Evolutionary conservation across 1,284 basidiomycete species (phyloP), one percentile per base, ranked within the genome.

Genomic region (Ganoderma lingzhi): DNA sequence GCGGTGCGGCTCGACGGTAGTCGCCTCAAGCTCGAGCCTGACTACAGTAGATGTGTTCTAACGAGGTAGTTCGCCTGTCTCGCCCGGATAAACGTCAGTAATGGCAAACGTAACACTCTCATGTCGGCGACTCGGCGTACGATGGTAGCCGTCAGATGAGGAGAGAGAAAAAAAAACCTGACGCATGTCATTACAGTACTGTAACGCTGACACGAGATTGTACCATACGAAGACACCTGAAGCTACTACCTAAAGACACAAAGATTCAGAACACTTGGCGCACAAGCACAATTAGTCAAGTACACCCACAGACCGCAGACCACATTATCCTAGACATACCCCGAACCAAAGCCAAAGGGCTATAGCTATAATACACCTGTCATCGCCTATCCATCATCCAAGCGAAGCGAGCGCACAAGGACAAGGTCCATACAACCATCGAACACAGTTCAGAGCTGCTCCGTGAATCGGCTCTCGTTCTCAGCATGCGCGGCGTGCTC

Each of bases 401-500:
- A 51, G 23, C 23, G 9, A 28, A 51, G 23, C 23, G 9, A 28
- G 12, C 6, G 6, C 42, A n/a, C 23, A 51, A 28, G 23, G 23
- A 23, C 23, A 23, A 23, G 23, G 23, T 23, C 23, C 23, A 23
- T 28, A 9, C 48, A 51, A 14, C 10, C 10, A 12, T 12, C 19
- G n/a, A 51, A 51, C 23, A 28, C 48, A 28, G 41, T 6, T 55
- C 48, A 70, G 3, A 70, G 39, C 10, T 45, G 61, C 66, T 70
- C 70, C 30, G 61, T 65, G 48, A 70, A 70, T 37, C 66, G 64
- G n/a, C 62, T 63, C 45, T 63, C 62, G 14, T 32, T 44, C 23
- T 17, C 42, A 66, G 28, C 15, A 14, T 44, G 30, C 17, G 28
- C 61, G 15, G 15, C 53, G 3, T 56, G 53, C 82, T 14, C 82